phyloP scores from a whole-genome alignment of 495 filamentous ascomycete genomes.

The Aspergillus biplanus region DNA sequence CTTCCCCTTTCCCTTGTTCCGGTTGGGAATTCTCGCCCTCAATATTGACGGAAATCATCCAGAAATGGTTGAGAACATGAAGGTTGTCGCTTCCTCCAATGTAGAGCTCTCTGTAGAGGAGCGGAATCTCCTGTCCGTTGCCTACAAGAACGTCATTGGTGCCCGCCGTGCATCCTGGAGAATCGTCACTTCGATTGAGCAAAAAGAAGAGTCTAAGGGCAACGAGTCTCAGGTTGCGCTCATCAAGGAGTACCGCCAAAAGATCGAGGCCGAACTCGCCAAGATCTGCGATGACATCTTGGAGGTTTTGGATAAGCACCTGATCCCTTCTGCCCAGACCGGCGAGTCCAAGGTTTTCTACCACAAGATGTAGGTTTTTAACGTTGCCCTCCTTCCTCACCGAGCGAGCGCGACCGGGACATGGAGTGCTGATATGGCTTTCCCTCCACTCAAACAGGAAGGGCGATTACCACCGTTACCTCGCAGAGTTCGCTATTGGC shows the following conservation, averaged over 20 bases:
- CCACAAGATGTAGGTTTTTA: slow-evolving; percentile 89
- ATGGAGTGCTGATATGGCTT: slow-evolving; percentile 12
- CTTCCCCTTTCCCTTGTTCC: neutral
- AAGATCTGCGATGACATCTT: slow-evolving; percentile 99
- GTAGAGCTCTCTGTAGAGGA: slow-evolving; percentile 99
- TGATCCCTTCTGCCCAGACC: slow-evolving; percentile 94
- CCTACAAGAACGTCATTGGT: slow-evolving; percentile 99
- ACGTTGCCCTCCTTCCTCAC: neutral
- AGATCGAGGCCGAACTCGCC: slow-evolving; percentile 97
- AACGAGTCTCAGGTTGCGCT: slow-evolving; percentile 88
- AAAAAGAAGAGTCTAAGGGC: slow-evolving; percentile 99
- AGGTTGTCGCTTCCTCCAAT: slow-evolving; percentile 92
- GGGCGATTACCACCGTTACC: slow-evolving; percentile 99
- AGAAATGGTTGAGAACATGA: slow-evolving; percentile 99
- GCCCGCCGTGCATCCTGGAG: slow-evolving; percentile 98
- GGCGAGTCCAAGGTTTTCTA: slow-evolving; percentile 99
- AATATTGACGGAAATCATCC: slow-evolving; percentile 33
- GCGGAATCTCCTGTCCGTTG: slow-evolving; percentile 97
- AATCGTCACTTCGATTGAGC: slow-evolving; percentile 99
- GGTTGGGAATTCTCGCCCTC: slow-evolving; percentile 4
- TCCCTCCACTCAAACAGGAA: slow-evolving; percentile 64
- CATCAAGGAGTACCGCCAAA: slow-evolving; percentile 99
- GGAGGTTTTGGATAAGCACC: slow-evolving; percentile 91
- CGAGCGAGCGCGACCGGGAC: neutral
- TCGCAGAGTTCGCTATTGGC: slow-evolving; percentile 96